These are phyloP conservation scores for Boletus sp. DNA, from an alignment of 768 basidiomycete species.

Conservation along the genomic window DNA sequence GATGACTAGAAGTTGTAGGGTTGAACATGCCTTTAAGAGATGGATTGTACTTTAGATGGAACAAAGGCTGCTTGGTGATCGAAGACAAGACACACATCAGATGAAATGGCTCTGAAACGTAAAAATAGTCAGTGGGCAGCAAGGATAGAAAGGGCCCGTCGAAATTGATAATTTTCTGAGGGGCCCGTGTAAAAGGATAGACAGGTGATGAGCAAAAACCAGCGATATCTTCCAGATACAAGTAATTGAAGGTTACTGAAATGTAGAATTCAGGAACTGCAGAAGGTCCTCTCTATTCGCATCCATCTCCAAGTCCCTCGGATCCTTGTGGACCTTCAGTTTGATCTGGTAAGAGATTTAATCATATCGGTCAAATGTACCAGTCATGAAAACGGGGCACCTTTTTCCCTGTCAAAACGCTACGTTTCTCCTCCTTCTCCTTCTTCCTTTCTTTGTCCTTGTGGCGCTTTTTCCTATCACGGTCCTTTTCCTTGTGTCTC, in stretches of 20 bases:
- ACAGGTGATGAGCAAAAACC: not conserved
- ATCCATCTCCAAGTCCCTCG: conserved; percentile 54
- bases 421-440: conserved; percentile 48
- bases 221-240: not conserved
- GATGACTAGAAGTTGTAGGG: too few relatives aligned
- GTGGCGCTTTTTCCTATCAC: conserved; percentile 39
- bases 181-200: not conserved
- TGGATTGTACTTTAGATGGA: too few relatives aligned
- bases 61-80: not conserved
- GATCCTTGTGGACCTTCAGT: conserved; percentile 60
- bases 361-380: not conserved
- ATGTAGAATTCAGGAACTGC: conserved; percentile 56
- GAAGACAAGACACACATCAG: not conserved
- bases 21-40: not conserved
- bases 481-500: conserved; percentile 28
- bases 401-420: conserved; percentile 63
- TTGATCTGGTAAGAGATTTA: conserved; percentile 45
- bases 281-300: conserved; percentile 53
- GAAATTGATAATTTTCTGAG: too few relatives aligned
- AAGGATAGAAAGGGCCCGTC: too few relatives aligned
- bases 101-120: too few relatives aligned
- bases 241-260: conserved; percentile 12
- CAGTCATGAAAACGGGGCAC: conserved; percentile 22
- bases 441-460: conserved; percentile 31
- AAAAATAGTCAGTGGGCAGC: too few relatives aligned